Percentiles rank a stretch among this genome's conserved stretches.
phyloP scores from a whole-genome alignment of 805 yeast species.

The Wickerhamiella alocasiicola region DNA sequence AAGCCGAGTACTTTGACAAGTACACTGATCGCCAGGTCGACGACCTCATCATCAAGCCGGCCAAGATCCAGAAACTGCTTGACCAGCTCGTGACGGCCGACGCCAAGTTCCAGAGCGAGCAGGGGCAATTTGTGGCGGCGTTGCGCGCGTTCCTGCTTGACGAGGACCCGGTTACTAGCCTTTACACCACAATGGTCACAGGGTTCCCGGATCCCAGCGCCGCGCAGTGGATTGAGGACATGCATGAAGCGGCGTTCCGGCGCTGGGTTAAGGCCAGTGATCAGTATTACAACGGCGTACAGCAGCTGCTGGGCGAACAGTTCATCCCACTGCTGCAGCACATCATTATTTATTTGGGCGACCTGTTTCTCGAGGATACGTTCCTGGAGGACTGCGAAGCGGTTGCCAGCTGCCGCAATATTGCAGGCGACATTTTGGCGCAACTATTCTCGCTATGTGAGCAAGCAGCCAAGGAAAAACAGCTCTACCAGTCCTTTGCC shows the following conservation, averaged over 20 bases:
- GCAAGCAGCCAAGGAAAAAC: not conserved
- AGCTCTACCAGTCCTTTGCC: slow-evolving; percentile 5
- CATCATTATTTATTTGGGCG: slow-evolving; percentile 11
- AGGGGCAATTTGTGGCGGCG: not conserved
- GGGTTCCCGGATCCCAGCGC: slow-evolving; percentile 2
- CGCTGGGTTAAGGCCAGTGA: slow-evolving; percentile 17
- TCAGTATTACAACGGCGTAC: slow-evolving; percentile 11
- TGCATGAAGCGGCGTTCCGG: slow-evolving; percentile 21
- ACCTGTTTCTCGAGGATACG: not conserved
- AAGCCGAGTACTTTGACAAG: slow-evolving; percentile 4
- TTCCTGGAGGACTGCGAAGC: not conserved
- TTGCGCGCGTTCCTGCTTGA: not conserved
- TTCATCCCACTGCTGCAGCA: slow-evolving; percentile 5
- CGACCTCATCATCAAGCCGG: slow-evolving; percentile 9
- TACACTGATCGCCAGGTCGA: not conserved
- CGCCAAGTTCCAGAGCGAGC: not conserved
- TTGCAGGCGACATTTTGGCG: not conserved
- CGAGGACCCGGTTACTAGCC: not conserved
- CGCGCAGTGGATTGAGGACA: slow-evolving; percentile 17
- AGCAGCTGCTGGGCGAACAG: slow-evolving; percentile 2
- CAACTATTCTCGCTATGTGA: not conserved
- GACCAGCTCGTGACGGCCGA: slow-evolving; percentile 1
- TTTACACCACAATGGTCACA: slow-evolving; percentile 1
- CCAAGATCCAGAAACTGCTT: slow-evolving; percentile 4
- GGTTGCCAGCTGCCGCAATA: not conserved